Percentiles rank a stretch among this genome's conserved stretches.
These are phyloP conservation scores for Meira nashicola DNA, from an alignment of 1,284 basidiomycete species.

Conservation along the genomic window DNA sequence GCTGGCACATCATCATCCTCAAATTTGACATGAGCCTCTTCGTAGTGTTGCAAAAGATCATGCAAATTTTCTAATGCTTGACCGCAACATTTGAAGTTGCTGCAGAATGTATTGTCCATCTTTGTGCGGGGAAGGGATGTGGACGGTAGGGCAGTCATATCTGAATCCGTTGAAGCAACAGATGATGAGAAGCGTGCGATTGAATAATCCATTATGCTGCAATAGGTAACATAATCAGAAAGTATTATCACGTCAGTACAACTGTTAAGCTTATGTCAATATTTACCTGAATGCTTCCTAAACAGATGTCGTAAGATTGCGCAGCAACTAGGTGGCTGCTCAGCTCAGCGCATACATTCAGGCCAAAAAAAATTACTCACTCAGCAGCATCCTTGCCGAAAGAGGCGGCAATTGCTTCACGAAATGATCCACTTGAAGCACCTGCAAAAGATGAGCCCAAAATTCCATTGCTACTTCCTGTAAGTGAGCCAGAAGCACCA, in stretches of 20 bases:
- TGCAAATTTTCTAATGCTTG: conserved; percentile 48
- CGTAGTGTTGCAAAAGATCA: conserved; percentile 52
- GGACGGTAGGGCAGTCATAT: conserved; percentile 40
- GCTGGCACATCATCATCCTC: conserved; percentile 48
- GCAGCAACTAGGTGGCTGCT: neutral
- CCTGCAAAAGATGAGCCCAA: neutral
- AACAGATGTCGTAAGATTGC: neutral
- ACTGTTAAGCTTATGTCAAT: too few relatives aligned
- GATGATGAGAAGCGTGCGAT: conserved; percentile 45
- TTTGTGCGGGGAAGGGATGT: conserved; percentile 26
- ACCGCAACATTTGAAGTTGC: conserved; percentile 51
- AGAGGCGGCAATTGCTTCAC: conserved; percentile 45
- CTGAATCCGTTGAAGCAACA: conserved; percentile 45
- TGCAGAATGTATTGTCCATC: conserved; percentile 50
- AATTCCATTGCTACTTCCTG: conserved; percentile 1
- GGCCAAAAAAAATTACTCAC: conserved; percentile 23
- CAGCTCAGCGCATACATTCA: neutral
- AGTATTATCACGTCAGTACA: too few relatives aligned
- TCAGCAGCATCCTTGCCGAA: conserved; percentile 49
- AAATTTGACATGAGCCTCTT: conserved; percentile 50
- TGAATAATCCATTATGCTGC: conserved; percentile 50
- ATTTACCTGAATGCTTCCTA: neutral
- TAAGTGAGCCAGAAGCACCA: neutral
- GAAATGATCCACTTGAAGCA: conserved; percentile 13
- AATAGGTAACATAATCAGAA: neutral